Evolutionary conservation across 352 stramenopile genomes (phyloP).

Genomic region (Proteromonas lacertae): DNA sequence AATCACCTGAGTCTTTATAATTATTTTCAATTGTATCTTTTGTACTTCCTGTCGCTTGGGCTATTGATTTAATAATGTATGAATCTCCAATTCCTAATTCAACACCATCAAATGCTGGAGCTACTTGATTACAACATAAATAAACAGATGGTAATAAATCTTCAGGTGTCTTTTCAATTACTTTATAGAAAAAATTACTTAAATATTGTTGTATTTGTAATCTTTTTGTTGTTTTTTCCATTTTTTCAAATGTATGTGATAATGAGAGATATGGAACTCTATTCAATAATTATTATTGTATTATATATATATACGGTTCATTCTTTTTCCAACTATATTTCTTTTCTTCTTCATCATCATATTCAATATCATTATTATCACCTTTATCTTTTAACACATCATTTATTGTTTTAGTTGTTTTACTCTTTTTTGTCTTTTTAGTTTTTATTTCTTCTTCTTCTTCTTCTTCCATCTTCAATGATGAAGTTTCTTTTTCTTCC

Average conservation of each 20-base stretch:
- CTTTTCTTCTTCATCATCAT: too few species aligned
- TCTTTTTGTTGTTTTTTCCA: neutral
- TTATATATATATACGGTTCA: too few species aligned
- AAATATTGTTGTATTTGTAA: neutral
- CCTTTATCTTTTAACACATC: too few species aligned
- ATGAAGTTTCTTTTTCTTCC: too few species aligned
- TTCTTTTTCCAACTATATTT: too few species aligned
- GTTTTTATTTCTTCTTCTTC: too few species aligned
- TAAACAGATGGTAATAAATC: slow-evolving; percentile 48
- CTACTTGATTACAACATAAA: slow-evolving; percentile 35
- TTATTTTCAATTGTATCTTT: slow-evolving; percentile 40
- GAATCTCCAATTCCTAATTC: slow-evolving; percentile 59
- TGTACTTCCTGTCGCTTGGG: slow-evolving; percentile 4
- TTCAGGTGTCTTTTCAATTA: slow-evolving; percentile 28
- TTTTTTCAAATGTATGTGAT: neutral
- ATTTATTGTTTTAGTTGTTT: too few species aligned
- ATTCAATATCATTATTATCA: too few species aligned
- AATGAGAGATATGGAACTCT: neutral
- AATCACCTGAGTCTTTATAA: slow-evolving; percentile 75
- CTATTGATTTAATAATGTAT: slow-evolving; percentile 50
- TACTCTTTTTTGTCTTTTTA: too few species aligned
- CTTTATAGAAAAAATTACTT: slow-evolving; percentile 4
- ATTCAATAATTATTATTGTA: too few species aligned
- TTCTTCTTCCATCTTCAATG: too few species aligned
- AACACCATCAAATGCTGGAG: slow-evolving; percentile 45